Percentiles rank a stretch among this genome's conserved stretches.
These are phyloP conservation scores for Zygosaccharomyces rouxii DNA, from an alignment of 805 yeast genomes.

Conservation along the genomic window DNA sequence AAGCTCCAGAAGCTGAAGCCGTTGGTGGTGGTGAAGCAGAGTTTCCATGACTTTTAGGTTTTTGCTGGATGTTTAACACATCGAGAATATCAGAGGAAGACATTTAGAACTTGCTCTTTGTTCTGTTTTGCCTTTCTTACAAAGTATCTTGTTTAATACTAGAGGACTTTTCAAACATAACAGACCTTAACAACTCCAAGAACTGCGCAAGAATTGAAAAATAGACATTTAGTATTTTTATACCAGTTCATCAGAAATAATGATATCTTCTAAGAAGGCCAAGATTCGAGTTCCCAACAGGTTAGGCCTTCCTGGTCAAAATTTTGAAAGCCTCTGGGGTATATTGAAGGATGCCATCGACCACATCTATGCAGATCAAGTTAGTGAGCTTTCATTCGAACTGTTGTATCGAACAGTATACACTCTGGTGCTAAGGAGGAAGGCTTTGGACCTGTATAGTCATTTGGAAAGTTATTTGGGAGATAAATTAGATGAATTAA, in stretches of 20 bases:
- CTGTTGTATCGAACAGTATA: conserved; percentile 77
- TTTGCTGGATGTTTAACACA: conserved; percentile 61
- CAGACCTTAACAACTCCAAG: neutral
- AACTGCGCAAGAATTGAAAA: neutral
- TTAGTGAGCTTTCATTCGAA: conserved; percentile 73
- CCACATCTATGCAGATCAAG: conserved; percentile 68
- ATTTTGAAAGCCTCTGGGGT: conserved; percentile 65
- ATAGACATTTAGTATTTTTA: too few species aligned
- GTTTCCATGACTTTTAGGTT: conserved; percentile 23
- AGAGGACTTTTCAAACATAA: neutral
- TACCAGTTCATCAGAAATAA: neutral
- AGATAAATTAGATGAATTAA: conserved; percentile 10
- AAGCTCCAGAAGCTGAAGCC: conserved; percentile 12
- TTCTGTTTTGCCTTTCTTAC: neutral
- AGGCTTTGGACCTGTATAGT: conserved; percentile 14
- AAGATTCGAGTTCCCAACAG: conserved; percentile 66
- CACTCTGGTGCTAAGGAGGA: conserved; percentile 51
- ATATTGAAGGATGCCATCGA: conserved; percentile 60
- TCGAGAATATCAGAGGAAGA: conserved; percentile 66
- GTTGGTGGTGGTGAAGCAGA: conserved; percentile 20
- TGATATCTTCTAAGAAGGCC: conserved; percentile 34
- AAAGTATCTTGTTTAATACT: neutral
- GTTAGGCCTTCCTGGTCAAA: conserved; percentile 34
- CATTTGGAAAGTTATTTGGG: conserved; percentile 14
- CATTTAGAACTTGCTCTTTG: conserved; percentile 23